Evolutionary conservation across 352 stramenopile genomes (phyloP), one percentile per base, ranked within the genome.

Genomic region (Phytophthora pinifolia): DNA sequence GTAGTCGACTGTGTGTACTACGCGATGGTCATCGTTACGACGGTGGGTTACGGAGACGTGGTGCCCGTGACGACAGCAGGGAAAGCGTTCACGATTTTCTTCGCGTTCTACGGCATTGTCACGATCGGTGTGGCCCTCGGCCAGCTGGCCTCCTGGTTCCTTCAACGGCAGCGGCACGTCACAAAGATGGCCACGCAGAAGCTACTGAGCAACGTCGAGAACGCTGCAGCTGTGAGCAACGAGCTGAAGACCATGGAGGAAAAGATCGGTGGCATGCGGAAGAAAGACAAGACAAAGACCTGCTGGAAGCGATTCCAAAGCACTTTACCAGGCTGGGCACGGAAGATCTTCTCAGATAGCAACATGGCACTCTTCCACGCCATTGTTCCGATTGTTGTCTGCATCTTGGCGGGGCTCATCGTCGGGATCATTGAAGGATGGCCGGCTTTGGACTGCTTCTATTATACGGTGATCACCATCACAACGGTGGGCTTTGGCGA

Each of bases 11-110:
- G 80, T 29, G 61, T 98, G 18, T 98, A 98, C 59, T 98, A 94
- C 69, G 75, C 79, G 27, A 89, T 96, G 64, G 89, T 97, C 8
- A 97, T 94, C 34, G 71, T 98, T n/a, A 97, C 92, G 7, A 97
- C 84, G 1, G 86, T 96, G 29, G 89, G 88, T 4, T 98, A 95
- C 57, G 88, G 83, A 15, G 88, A 96, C 59, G 73, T 95, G 13
- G 58, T 67, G 13, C 86, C 89, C 3, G 42, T 72, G 10, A 85
- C 70, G 18, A 68, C 51, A 1, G 52, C 60, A 0, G 81, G 84
- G 18, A 91, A 86, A 49, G 65, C 89, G 7, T 96, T 96, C 46
- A 88, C 79, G 30, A 86, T 98, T 37, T 76, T 97, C 54, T 97
- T 83, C n/a, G 69, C 74, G 6, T 85, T 88, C 62, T 88, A 88